Conservation (phyloP, 139 green algal genomes). For the Chara braunii region DNA sequence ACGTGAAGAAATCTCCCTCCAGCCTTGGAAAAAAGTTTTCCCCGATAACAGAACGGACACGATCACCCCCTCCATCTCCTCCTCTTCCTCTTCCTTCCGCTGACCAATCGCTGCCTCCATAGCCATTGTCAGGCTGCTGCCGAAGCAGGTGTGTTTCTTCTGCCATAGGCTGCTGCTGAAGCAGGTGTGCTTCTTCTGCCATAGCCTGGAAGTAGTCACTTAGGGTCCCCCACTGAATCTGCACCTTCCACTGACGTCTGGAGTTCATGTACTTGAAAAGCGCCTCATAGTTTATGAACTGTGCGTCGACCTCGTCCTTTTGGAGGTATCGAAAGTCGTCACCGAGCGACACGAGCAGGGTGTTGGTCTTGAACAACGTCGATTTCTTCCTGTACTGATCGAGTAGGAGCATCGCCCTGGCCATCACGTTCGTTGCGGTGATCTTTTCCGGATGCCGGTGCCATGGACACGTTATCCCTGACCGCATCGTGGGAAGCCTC, state of each 20-base stretch:
- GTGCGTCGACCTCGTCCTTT: slow-evolving; percentile 2
- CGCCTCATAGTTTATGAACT: slow-evolving; percentile 31
- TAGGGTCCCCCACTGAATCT: slow-evolving; percentile 4
- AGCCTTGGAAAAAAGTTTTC: slow-evolving; percentile 14
- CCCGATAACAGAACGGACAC: neutral
- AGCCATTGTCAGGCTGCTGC: neutral
- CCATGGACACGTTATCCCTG: slow-evolving; percentile 15
- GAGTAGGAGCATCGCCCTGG: slow-evolving; percentile 9
- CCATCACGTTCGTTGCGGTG: slow-evolving; percentile 17
- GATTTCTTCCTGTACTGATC: slow-evolving; percentile 36
- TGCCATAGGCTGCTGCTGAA: neutral
- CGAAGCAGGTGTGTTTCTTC: neutral
- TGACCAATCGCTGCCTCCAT: no score
- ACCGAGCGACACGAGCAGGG: slow-evolving; percentile 30
- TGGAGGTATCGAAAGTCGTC: slow-evolving; percentile 33
- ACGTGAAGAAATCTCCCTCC: slow-evolving; percentile 39
- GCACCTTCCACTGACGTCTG: neutral
- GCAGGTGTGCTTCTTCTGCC: neutral
- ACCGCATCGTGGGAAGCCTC: neutral
- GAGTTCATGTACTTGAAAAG: slow-evolving; percentile 26
- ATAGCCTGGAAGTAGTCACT: neutral
- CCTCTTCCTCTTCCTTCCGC: no score
- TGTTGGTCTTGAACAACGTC: slow-evolving; percentile 27
- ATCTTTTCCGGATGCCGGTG: neutral
- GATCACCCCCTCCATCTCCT: neutral